Base-by-base conservation (phyloP, 345 rosid genomes). In the Raphanus raphanistrum region DNA sequence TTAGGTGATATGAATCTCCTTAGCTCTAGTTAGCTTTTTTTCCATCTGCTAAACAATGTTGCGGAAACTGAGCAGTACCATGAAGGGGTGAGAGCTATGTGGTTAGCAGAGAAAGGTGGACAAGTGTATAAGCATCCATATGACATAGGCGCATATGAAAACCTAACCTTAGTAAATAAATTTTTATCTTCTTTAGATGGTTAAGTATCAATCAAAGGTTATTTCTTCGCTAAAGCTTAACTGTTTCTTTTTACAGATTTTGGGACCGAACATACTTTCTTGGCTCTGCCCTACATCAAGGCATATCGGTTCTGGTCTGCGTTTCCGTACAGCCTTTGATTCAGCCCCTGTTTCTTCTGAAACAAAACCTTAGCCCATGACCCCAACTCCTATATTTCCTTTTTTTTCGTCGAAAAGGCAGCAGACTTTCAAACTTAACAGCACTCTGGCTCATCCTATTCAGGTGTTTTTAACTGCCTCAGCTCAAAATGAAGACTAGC, bases 41-140 rank as follows among this genome's bases (percentile, higher is more conserved):
- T 0, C 43, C 59, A 6, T 50, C 63, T 57, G 55, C 71, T 57
- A 52, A 70, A 71, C 52, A 54, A 62, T 28, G 48, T 61, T 21
- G 54, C 28, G 60, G 67, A 33, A 63, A 74, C 26, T 83, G 78
- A 66, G 67, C 87, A 93, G 97, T 88, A 91, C 77, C 92, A 93
- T 66, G 98, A 93, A 87, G 98, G 98, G 38, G 97, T 91, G 68
- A 87, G 97, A 87, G 95, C 95, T 66, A 85, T 86, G 93, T 91
- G 93, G 97, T 88, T 91, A 77, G 97, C 98, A 71, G 93, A 88
- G 87, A 93, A 90, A 86, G 95, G 92, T 71, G 98, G 95, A 58
- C 76, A 84, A 64, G 82, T 88, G 63, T 91, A 91, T 76, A 88
- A 85, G 86, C 95, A 93, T 87, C 98, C 97, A 77, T 93, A 93